Conservation (phyloP, 129 eudicot species). For the Cynara cardunculus region DNA sequence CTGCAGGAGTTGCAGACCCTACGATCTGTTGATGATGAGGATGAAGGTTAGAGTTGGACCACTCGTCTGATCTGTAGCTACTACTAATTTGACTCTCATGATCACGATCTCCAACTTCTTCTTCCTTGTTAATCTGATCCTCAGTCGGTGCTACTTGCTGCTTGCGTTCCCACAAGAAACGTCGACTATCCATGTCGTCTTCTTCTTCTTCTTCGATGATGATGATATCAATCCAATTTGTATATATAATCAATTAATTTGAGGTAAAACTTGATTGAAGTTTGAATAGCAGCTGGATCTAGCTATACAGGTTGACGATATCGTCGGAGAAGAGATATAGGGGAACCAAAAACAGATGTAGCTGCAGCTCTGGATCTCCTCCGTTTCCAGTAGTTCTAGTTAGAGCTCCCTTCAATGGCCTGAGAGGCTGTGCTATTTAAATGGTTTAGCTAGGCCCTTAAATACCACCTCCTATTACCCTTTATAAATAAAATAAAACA, state of each 20-base stretch:
- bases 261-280: conserved; percentile 5
- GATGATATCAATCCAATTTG: background rate
- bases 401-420: background rate
- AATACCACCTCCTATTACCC: background rate
- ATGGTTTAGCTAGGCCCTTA: background rate
- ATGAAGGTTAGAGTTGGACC: background rate
- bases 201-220: background rate
- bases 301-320: background rate
- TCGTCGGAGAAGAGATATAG: background rate
- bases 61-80: conserved; percentile 4
- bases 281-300: conserved; percentile 1
- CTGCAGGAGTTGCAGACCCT: conserved; percentile 12
- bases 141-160: background rate
- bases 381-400: background rate
- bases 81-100: conserved; percentile 7
- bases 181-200: conserved; percentile 20
- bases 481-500: background rate
- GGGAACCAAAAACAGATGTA: background rate
- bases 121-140: conserved; percentile 2
- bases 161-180: conserved; percentile 9
- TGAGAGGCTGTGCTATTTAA: background rate
- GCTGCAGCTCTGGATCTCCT: background rate
- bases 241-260: background rate
- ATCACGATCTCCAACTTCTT: background rate
- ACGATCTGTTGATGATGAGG: conserved; percentile 23